Evolutionary conservation across 169 alveolate genomes (phyloP).

Genomic region (Condylostoma magnum): DNA sequence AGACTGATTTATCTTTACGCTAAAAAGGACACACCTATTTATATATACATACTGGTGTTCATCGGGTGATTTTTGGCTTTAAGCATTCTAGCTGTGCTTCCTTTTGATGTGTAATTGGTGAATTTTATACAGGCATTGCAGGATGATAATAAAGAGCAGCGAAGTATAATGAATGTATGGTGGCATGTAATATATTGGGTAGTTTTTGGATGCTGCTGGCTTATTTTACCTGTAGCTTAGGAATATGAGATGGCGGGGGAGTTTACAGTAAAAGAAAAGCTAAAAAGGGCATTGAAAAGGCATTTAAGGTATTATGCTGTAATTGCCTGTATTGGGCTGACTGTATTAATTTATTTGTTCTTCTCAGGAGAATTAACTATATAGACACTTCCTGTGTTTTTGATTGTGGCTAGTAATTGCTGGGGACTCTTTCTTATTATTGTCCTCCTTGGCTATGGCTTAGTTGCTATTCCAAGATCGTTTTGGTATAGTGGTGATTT

Average conservation of each 20-base stretch:
- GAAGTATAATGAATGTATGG: too few relatives aligned
- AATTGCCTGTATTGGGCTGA: neutral
- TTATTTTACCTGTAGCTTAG: constrained; percentile 17
- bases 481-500: neutral
- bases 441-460: constrained; percentile 53
- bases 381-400: constrained; percentile 4
- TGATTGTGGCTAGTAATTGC: constrained; percentile 22
- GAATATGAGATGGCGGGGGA: constrained; percentile 27
- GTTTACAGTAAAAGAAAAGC: neutral
- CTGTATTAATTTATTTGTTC: neutral
- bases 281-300: neutral
- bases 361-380: neutral
- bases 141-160: neutral
- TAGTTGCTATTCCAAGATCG: constrained; percentile 48
- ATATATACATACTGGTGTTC: neutral
- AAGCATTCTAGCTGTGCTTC: neutral
- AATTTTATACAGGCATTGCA: neutral
- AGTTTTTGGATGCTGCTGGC: constrained; percentile 24
- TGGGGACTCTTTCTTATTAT: constrained; percentile 54
- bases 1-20: neutral
- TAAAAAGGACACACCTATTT: constrained; percentile 2
- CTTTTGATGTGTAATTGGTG: constrained; percentile 14
- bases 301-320: neutral
- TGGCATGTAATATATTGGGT: constrained; percentile 27
- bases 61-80: constrained; percentile 10